Evolutionary conservation across 208 protist species (phyloP), one percentile per base, ranked within the genome.

Genomic region (Trypanosoma cruzi): DNA sequence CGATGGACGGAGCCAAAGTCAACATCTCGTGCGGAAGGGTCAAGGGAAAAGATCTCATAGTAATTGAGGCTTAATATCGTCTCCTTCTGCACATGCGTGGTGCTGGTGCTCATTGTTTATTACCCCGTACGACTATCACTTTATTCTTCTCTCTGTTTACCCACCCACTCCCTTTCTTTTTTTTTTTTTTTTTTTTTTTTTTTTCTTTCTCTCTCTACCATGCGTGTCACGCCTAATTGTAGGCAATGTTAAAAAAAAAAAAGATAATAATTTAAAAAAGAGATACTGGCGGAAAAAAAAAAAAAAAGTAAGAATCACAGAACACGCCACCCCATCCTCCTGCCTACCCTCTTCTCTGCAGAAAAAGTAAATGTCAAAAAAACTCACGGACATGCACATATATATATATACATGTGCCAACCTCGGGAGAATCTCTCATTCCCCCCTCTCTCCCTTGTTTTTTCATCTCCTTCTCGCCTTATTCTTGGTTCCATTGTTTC

Each of bases 31-130:
- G 48, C 53, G 1, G 71, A 48, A n/a, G 31, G 54, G 24, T 57
- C 53, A 7, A 92, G 63, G 16, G 71, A 71, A 52, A 92, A 92
- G 20, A 92, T 74, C 49, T 91, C 64, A 53, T 91, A 95, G 73
- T 81, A 92, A 52, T 66, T 81, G 29, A 89, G 71, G 8, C 26
- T 2, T 0, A 56, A 42, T 24, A 94, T 82, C 56, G 76, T 92
- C 5, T 94, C 78, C 46, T 85, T 92, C 20, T 54, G 42, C 11
- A 77, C 60, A 63, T 66, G 56, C 7, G 42, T 24, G 29, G 44
- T 56, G 63, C 26, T 40, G 26, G 20, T 50, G 20, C 1, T 58
- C 61, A 75, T 60, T 55, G 53, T 57, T 57, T 36, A 22, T 11
- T 57, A 36, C 29, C 5, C 29, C 29, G 0, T 40, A 4, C 36